These are phyloP conservation scores for Pestalotiopsis sp. DNA, from an alignment of 2,329 filamentous ascomycete genomes.

Conservation along the genomic window DNA sequence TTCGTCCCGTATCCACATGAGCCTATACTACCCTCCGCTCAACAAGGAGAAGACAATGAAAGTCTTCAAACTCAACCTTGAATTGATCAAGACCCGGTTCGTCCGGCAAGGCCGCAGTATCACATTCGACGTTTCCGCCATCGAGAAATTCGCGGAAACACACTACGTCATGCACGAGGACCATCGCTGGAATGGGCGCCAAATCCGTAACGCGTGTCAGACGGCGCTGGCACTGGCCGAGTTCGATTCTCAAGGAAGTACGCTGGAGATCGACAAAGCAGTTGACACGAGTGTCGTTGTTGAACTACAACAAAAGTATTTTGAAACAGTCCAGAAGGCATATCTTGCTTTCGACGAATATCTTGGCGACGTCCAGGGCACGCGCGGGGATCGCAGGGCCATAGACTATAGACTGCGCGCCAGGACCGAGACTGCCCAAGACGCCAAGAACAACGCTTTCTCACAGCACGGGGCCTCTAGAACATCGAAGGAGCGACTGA, in stretches of 20 bases:
- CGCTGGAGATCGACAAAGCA: not conserved
- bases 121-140: not conserved
- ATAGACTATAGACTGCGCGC: not conserved
- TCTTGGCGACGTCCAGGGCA: not conserved
- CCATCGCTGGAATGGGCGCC: constrained; percentile 38
- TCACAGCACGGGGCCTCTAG: not conserved
- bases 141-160: not conserved
- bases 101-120: not conserved
- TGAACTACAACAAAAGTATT: not conserved
- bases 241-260: not conserved
- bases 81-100: not conserved
- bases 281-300: not conserved
- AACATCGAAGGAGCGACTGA: not conserved
- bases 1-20: constrained; percentile 29
- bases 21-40: constrained; percentile 29
- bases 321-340: not conserved
- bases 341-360: not conserved
- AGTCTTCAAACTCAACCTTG: constrained; percentile 16
- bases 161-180: not conserved
- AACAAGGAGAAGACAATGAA: constrained; percentile 1
- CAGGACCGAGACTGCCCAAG: not conserved
- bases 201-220: constrained; percentile 40
- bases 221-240: constrained; percentile 23
- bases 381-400: not conserved
- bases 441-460: not conserved